Percentiles rank a stretch among this genome's conserved stretches.
These are phyloP conservation scores for Cicer judaicum DNA, from an alignment of 306 rosid genomes.

Conservation along the genomic window DNA sequence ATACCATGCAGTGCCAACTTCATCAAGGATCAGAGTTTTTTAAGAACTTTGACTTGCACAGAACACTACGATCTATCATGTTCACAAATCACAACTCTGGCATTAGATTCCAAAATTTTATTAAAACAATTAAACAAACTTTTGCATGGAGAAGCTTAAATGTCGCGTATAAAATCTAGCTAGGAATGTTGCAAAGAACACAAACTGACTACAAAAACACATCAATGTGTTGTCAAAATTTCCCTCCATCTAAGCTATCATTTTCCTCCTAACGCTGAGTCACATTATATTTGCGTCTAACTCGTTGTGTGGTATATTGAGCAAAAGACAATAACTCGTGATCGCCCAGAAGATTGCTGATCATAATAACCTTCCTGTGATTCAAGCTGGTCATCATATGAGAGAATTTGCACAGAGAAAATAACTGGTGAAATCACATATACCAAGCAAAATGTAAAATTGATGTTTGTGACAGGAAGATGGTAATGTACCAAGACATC, in stretches of 20 bases:
- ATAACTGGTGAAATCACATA: constrained; percentile 20
- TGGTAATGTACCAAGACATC: constrained; percentile 22
- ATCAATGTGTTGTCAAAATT: constrained; percentile 31
- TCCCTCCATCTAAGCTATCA: constrained; percentile 28
- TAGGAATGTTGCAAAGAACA: constrained; percentile 14
- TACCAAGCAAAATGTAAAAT: constrained; percentile 17
- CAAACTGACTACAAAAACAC: background rate
- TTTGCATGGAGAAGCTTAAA: constrained; percentile 19
- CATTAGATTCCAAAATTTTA: constrained; percentile 70
- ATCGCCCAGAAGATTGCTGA: background rate
- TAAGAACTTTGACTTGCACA: constrained; percentile 9
- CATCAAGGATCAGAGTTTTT: constrained; percentile 24
- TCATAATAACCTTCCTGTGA: constrained; percentile 17
- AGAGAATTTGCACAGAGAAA: constrained; percentile 17
- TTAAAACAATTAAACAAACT: constrained; percentile 14
- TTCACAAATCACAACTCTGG: constrained; percentile 59
- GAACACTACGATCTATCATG: background rate
- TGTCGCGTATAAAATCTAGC: constrained; percentile 10
- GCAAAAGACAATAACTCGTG: constrained; percentile 6
- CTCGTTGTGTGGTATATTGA: constrained; percentile 6
- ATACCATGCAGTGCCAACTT: constrained; percentile 33
- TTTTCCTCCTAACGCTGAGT: constrained; percentile 12
- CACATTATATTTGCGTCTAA: background rate
- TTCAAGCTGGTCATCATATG: constrained; percentile 8
- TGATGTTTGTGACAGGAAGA: constrained; percentile 6